These are phyloP conservation scores for Ustilago nuda DNA, from an alignment of 1,284 basidiomycete genomes.

Conservation along the genomic window DNA sequence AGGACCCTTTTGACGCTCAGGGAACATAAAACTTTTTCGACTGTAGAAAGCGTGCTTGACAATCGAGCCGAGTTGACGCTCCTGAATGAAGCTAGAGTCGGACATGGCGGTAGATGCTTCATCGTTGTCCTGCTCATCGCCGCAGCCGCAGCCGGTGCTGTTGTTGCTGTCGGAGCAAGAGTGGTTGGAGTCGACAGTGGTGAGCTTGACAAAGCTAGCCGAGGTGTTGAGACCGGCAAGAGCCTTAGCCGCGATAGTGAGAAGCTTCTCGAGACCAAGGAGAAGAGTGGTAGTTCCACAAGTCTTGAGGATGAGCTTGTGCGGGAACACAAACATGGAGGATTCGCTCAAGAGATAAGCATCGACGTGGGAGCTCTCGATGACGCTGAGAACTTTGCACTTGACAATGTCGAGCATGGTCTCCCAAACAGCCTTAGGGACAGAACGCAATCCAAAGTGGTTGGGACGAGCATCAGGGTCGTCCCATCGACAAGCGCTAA, in stretches of 20 bases:
- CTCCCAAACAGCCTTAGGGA: slow-evolving; percentile 87
- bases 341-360: slow-evolving; percentile 98
- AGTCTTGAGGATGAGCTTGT: slow-evolving; percentile 97
- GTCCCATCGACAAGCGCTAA: slow-evolving; percentile 44
- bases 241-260: slow-evolving; percentile 82
- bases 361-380: slow-evolving; percentile 87
- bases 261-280: slow-evolving; percentile 74
- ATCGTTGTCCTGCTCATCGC: slow-evolving; percentile 12
- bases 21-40: slow-evolving; percentile 99
- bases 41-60: slow-evolving; percentile 81
- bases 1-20: slow-evolving; percentile 91
- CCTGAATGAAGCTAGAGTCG: slow-evolving; percentile 36
- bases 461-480: slow-evolving; percentile 40
- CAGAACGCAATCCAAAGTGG: slow-evolving; percentile 78
- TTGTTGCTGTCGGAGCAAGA: slow-evolving; percentile 9
- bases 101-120: slow-evolving; percentile 37
- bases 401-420: slow-evolving; percentile 96
- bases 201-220: slow-evolving; percentile 35
- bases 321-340: slow-evolving; percentile 93
- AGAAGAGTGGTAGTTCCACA: slow-evolving; percentile 99
- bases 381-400: slow-evolving; percentile 93
- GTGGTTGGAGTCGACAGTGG: slow-evolving; percentile 16
- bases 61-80: slow-evolving; percentile 54
- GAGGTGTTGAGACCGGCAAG: slow-evolving; percentile 69
- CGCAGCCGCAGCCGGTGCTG: slow-evolving; percentile 7